phyloP scores from a whole-genome alignment of 1,284 basidiomycete genomes.

The Gymnopus androsaceus region DNA sequence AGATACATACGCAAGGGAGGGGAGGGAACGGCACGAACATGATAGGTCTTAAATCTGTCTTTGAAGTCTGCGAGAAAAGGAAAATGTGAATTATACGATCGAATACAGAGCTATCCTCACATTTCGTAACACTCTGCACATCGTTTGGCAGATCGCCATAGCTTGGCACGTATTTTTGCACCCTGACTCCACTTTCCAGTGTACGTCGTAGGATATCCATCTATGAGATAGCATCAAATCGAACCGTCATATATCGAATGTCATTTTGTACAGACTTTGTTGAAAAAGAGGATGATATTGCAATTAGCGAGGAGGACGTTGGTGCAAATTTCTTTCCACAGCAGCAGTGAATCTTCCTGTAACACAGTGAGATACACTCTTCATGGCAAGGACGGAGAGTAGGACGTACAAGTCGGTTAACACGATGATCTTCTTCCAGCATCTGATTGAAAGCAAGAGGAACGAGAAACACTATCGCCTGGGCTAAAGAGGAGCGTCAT shows the following conservation, averaged over 20 bases:
- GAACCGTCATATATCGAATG: neutral
- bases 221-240: constrained; percentile 25
- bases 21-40: constrained; percentile 35
- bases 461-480: constrained; percentile 50
- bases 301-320: constrained; percentile 57
- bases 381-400: neutral
- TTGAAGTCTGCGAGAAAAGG: constrained; percentile 44
- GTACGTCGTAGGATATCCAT: constrained; percentile 64
- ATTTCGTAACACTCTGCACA: constrained; percentile 48
- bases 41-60: constrained; percentile 50
- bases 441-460: constrained; percentile 46
- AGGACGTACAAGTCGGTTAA: constrained; percentile 43
- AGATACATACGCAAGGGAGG: neutral
- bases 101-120: constrained; percentile 33
- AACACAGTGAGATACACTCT: neutral
- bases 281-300: constrained; percentile 66
- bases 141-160: constrained; percentile 66
- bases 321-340: constrained; percentile 65
- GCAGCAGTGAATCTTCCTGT: constrained; percentile 60
- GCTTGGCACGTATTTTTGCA: constrained; percentile 62
- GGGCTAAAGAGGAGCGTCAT: constrained; percentile 31
- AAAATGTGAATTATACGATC: neutral
- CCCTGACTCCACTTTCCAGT: constrained; percentile 56
- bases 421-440: constrained; percentile 43
- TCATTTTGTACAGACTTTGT: constrained; percentile 48